phyloP scores from a whole-genome alignment of 768 basidiomycete species.

The button mushroom (Agaricus bisporus) region DNA sequence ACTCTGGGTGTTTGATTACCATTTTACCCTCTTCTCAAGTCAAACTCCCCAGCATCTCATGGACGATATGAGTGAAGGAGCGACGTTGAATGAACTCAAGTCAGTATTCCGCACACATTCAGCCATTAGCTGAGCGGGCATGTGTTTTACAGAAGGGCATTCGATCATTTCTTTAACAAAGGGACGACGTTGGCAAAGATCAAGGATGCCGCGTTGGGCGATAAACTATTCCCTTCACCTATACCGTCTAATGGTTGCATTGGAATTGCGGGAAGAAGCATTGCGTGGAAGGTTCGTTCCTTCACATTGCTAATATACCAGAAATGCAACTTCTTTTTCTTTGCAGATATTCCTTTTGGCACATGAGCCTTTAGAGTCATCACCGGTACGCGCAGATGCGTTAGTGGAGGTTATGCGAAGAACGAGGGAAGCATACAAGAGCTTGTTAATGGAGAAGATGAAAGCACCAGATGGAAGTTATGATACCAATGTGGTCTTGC shows the following conservation, averaged over 20 bases:
- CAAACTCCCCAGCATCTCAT: background rate
- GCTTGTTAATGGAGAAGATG: constrained; percentile 61
- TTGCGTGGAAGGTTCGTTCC: constrained; percentile 72
- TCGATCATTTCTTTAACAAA: constrained; percentile 43
- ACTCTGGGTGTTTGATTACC: background rate
- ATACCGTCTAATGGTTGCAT: constrained; percentile 24
- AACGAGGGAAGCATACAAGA: constrained; percentile 51
- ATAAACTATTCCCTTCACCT: constrained; percentile 44
- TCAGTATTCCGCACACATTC: constrained; percentile 10
- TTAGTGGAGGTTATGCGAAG: constrained; percentile 38
- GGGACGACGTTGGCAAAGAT: constrained; percentile 54
- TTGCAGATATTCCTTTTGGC: constrained; percentile 62
- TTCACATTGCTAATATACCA: constrained; percentile 8
- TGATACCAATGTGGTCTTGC: constrained; percentile 57
- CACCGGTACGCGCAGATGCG: constrained; percentile 28
- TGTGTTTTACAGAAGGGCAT: constrained; percentile 29
- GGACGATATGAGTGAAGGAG: background rate
- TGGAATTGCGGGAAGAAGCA: constrained; percentile 66
- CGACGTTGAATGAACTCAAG: constrained; percentile 9
- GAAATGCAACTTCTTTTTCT: background rate
- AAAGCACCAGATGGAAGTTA: constrained; percentile 80
- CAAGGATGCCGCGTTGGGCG: constrained; percentile 59
- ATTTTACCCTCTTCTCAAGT: background rate
- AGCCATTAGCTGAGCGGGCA: constrained; percentile 5
- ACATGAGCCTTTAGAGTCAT: constrained; percentile 56